Conservation (phyloP, 1,284 basidiomycete species). For the Taiwanofungus camphoratus region DNA sequence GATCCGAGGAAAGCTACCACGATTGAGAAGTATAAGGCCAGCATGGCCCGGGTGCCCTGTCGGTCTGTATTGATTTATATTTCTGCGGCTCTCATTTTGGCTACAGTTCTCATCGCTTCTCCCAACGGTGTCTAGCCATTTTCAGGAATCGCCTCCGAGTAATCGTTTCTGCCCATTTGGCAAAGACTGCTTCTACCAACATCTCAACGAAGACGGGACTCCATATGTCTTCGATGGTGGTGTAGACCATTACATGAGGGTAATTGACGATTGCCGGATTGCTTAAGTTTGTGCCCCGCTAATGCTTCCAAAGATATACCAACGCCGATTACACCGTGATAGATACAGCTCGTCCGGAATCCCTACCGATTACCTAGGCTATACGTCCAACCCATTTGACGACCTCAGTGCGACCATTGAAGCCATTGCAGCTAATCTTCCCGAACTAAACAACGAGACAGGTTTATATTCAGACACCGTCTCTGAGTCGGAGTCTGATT, state of each 20-base stretch:
- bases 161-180: constrained; percentile 67
- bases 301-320: not conserved
- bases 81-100: not conserved
- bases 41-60: constrained; percentile 65
- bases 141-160: constrained; percentile 41
- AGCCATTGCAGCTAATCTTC: constrained; percentile 29
- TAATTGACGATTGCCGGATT: too few relatives aligned
- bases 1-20: constrained; percentile 44
- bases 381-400: constrained; percentile 22
- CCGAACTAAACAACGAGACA: constrained; percentile 21
- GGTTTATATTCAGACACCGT: not conserved
- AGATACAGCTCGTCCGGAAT: not conserved
- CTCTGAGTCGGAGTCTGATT: constrained; percentile 1
- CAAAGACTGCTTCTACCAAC: constrained; percentile 70
- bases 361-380: constrained; percentile 10
- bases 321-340: not conserved
- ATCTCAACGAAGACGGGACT: constrained; percentile 60
- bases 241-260: constrained; percentile 47
- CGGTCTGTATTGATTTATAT: constrained; percentile 34
- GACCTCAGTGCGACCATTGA: constrained; percentile 28
- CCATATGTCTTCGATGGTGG: constrained; percentile 49
- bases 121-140: constrained; percentile 52
- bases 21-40: constrained; percentile 57
- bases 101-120: constrained; percentile 1
- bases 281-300: too few relatives aligned